Evolutionary conservation across 2,329 filamentous ascomycete genomes (phyloP).

Genomic region (Claviceps purpurea): DNA sequence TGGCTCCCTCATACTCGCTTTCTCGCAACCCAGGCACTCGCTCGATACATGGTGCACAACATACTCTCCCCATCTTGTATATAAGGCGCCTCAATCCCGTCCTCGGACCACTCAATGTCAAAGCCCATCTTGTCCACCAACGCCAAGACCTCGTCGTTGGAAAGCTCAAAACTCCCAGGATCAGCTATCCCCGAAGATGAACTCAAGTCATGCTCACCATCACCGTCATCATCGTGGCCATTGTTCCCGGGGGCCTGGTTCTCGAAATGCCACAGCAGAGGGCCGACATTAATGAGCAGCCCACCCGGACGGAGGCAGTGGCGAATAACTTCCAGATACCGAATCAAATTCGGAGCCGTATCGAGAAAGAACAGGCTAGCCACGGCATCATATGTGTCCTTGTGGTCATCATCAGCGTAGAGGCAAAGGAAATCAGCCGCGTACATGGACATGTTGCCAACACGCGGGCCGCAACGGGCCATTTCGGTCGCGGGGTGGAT

Average conservation of each 20-base stretch:
- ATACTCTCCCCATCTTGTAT: slow-evolving; percentile 78
- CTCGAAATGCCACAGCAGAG: slow-evolving; percentile 91
- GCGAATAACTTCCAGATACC: slow-evolving; percentile 73
- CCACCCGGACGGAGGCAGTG: slow-evolving; percentile 68
- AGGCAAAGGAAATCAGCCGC: slow-evolving; percentile 86
- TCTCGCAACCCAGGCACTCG: slow-evolving; percentile 73
- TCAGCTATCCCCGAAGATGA: slow-evolving; percentile 62
- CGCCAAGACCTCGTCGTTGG: slow-evolving; percentile 72
- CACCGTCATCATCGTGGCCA: slow-evolving; percentile 36
- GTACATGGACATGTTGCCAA: slow-evolving; percentile 77
- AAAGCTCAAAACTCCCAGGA: slow-evolving; percentile 80
- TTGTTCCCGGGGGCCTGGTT: slow-evolving; percentile 50
- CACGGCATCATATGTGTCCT: slow-evolving; percentile 61
- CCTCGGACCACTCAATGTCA: slow-evolving; percentile 48
- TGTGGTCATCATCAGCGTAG: slow-evolving; percentile 54
- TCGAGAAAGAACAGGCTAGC: slow-evolving; percentile 93
- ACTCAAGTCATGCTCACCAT: slow-evolving; percentile 34
- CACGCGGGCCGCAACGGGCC: slow-evolving; percentile 14
- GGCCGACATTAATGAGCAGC: slow-evolving; percentile 79
- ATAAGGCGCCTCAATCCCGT: slow-evolving; percentile 60
- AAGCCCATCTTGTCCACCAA: slow-evolving; percentile 70
- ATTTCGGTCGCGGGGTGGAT: slow-evolving; percentile 54
- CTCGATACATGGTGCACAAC: slow-evolving; percentile 69
- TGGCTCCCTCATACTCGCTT: slow-evolving; percentile 33
- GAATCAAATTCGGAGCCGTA: slow-evolving; percentile 83